Percentiles rank a stretch among this genome's conserved stretches.
These are phyloP conservation scores for Colletotrichum navitas DNA, from an alignment of 2,329 filamentous ascomycete genomes.

Conservation along the genomic window DNA sequence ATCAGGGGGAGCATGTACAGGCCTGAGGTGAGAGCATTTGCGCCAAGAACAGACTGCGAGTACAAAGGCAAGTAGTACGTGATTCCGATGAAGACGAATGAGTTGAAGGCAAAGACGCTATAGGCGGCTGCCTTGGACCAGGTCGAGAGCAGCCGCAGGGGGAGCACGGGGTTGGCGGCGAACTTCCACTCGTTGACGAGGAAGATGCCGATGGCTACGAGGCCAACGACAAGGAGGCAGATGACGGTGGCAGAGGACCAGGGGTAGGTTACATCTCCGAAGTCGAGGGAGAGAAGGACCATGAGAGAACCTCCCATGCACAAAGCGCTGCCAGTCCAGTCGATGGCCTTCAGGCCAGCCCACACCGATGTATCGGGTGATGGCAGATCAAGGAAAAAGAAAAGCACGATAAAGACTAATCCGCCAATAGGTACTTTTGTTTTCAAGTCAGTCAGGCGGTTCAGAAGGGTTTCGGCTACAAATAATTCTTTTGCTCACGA, in stretches of 20 bases:
- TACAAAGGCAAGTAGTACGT: constrained; percentile 61
- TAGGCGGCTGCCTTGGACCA: constrained; percentile 72
- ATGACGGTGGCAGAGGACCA: constrained; percentile 74
- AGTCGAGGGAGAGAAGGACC: constrained; percentile 49
- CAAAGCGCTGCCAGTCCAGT: constrained; percentile 57
- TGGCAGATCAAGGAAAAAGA: constrained; percentile 70
- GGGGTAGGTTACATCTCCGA: constrained; percentile 73
- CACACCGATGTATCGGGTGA: constrained; percentile 74
- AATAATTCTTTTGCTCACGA: constrained; percentile 26
- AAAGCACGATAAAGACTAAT: constrained; percentile 43
- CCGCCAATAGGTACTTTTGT: constrained; percentile 48
- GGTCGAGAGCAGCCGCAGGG: constrained; percentile 56
- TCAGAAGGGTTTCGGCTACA: constrained; percentile 42
- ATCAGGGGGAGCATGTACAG: constrained; percentile 51
- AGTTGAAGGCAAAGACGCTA: constrained; percentile 73
- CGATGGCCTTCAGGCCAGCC: constrained; percentile 72
- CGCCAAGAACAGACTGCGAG: constrained; percentile 57
- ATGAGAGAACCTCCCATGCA: constrained; percentile 53
- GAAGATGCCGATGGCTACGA: constrained; percentile 55
- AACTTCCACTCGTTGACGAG: constrained; percentile 49
- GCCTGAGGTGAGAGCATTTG: constrained; percentile 51
- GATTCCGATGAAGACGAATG: constrained; percentile 77
- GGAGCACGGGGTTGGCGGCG: constrained; percentile 54
- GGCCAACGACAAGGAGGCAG: constrained; percentile 64
- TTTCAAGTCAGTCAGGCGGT: too few relatives aligned